Conservation (phyloP, 805 yeast genomes). For the Yueomyces sinensis region DNA sequence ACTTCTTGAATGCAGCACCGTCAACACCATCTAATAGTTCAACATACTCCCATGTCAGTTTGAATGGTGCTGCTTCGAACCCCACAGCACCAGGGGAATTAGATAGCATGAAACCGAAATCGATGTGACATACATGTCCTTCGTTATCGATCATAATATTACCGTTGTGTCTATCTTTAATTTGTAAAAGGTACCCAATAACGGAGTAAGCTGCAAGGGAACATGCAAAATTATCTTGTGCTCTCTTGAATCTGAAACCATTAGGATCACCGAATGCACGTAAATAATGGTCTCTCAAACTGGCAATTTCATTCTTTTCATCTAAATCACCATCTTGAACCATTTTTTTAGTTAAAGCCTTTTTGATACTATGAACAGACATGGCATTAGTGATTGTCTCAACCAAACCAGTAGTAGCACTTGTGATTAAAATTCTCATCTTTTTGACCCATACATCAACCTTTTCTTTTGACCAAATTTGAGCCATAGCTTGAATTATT, state of each 20-base stretch:
- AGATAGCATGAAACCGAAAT: slow-evolving; percentile 84
- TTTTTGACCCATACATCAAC: slow-evolving; percentile 82
- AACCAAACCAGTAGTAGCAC: slow-evolving; percentile 82
- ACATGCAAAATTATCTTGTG: slow-evolving; percentile 73
- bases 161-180: slow-evolving; percentile 95
- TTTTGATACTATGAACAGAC: slow-evolving; percentile 88
- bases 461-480: slow-evolving; percentile 60
- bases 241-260: slow-evolving; percentile 45
- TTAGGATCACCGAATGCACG: slow-evolving; percentile 59
- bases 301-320: slow-evolving; percentile 51
- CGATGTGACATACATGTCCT: slow-evolving; percentile 91
- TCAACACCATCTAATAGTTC: slow-evolving; percentile 76
- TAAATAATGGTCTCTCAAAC: slow-evolving; percentile 66
- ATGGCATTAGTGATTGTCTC: slow-evolving; percentile 94
- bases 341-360: slow-evolving; percentile 71
- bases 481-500: slow-evolving; percentile 73
- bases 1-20: slow-evolving; percentile 45
- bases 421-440: slow-evolving; percentile 86
- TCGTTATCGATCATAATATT: slow-evolving; percentile 93
- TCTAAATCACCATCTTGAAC: slow-evolving; percentile 47
- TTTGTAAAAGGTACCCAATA: slow-evolving; percentile 78
- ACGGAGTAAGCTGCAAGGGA: slow-evolving; percentile 89
- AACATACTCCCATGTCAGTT: slow-evolving; percentile 77
- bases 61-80: slow-evolving; percentile 96
- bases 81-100: slow-evolving; percentile 97